phyloP scores from a whole-genome alignment of 495 filamentous ascomycete genomes.

The Physcia stellaris region DNA sequence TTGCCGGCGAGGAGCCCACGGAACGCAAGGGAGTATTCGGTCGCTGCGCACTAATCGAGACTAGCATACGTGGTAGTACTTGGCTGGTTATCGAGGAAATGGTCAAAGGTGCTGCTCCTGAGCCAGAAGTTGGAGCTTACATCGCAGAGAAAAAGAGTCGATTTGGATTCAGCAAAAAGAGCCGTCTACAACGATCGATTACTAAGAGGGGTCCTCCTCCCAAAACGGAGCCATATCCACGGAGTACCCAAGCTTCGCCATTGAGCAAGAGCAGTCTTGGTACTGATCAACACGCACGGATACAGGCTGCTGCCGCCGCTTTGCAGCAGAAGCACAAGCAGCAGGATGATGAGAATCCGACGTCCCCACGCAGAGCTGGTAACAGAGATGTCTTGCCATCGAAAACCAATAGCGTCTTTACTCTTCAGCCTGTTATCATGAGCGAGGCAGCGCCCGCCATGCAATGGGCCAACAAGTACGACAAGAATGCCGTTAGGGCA shows the following conservation, averaged over 20 bases:
- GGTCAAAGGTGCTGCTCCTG: constrained; percentile 81
- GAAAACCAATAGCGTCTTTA: constrained; percentile 87
- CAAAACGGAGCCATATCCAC: constrained; percentile 36
- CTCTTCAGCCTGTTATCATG: constrained; percentile 72
- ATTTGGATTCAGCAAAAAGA: constrained; percentile 67
- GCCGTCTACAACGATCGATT: constrained; percentile 51
- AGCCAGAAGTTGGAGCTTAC: constrained; percentile 70
- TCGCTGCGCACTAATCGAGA: constrained; percentile 84
- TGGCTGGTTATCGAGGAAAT: constrained; percentile 97
- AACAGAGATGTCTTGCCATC: constrained; percentile 38
- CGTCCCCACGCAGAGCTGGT: constrained; percentile 23
- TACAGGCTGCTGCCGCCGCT: constrained; percentile 76
- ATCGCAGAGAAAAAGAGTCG: constrained; percentile 89
- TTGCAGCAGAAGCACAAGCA: constrained; percentile 58
- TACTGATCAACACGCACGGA: constrained; percentile 81
- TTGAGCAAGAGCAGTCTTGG: constrained; percentile 80
- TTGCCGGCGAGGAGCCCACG: constrained; percentile 76
- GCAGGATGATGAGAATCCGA: constrained; percentile 26
- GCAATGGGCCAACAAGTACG: constrained; percentile 88
- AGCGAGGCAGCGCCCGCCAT: constrained; percentile 83
- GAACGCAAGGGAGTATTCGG: constrained; percentile 87
- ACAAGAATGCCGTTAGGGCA: constrained; percentile 68
- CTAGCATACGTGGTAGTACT: constrained; percentile 59
- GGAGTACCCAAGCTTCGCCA: constrained; percentile 30
- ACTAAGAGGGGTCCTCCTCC: constrained; percentile 32